Conservation (phyloP, 306 rosid species). For the Sophora flavescens region DNA sequence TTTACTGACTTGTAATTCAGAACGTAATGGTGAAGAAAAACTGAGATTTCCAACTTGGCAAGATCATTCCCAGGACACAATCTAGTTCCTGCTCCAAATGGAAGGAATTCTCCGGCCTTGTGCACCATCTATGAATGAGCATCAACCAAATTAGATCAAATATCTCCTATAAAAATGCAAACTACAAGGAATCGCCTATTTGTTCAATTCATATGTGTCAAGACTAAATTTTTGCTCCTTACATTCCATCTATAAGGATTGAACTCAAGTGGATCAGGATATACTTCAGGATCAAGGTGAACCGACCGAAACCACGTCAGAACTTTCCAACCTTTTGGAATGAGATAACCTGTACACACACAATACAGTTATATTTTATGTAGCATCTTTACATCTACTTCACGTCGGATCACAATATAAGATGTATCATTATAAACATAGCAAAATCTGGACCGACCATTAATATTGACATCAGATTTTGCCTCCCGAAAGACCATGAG, state of each 20-base stretch:
- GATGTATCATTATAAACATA: background rate
- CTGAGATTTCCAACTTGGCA: slow-evolving; percentile 67
- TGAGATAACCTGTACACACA: slow-evolving; percentile 58
- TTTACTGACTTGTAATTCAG: slow-evolving; percentile 62
- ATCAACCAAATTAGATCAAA: background rate
- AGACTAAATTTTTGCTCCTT: slow-evolving; percentile 19
- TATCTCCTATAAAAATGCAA: background rate
- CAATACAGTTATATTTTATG: background rate
- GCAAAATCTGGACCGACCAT: slow-evolving; percentile 48
- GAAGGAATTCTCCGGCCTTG: slow-evolving; percentile 75
- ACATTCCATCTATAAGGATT: slow-evolving; percentile 80
- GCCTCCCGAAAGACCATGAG: slow-evolving; percentile 65
- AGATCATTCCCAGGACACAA: slow-evolving; percentile 66
- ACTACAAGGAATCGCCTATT: background rate
- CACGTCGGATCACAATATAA: background rate
- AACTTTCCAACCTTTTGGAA: slow-evolving; percentile 84
- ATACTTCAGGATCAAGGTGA: slow-evolving; percentile 71
- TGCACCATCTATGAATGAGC: slow-evolving; percentile 47
- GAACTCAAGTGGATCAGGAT: slow-evolving; percentile 67
- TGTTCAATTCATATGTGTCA: background rate
- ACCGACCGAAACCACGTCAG: slow-evolving; percentile 75
- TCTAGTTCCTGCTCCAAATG: slow-evolving; percentile 84
- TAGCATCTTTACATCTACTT: background rate
- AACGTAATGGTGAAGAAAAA: slow-evolving; percentile 79
- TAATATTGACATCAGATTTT: slow-evolving; percentile 57